Evolutionary conservation across 306 rosid species (phyloP).

Genomic region (Carpinus fangiana): DNA sequence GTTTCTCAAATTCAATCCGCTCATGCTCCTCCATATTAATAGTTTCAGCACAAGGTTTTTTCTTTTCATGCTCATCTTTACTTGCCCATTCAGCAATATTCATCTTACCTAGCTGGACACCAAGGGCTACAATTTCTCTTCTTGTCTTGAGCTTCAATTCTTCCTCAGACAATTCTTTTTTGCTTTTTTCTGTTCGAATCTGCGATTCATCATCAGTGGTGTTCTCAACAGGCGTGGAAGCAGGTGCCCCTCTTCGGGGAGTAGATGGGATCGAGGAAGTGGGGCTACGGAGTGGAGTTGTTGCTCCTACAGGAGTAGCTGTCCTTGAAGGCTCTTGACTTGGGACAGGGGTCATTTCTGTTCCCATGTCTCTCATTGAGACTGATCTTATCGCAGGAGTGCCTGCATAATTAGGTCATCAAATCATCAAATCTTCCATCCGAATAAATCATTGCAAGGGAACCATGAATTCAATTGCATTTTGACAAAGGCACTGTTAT

Average conservation of each 20-base stretch:
- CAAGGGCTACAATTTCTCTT: conserved; percentile 90
- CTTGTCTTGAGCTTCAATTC: conserved; percentile 85
- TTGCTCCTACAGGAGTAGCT: conserved; percentile 81
- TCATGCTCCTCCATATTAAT: conserved; percentile 40
- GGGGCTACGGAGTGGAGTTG: conserved; percentile 82
- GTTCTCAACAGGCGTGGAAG: conserved; percentile 63
- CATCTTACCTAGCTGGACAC: conserved; percentile 88
- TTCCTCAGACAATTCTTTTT: conserved; percentile 66
- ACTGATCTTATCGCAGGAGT: conserved; percentile 75
- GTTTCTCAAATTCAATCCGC: conserved; percentile 66
- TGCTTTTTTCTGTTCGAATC: conserved; percentile 31
- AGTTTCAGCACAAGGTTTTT: conserved; percentile 33
- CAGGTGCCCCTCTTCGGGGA: conserved; percentile 72
- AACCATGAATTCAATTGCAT: background rate
- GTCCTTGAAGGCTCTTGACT: conserved; percentile 96
- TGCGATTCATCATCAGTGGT: conserved; percentile 35
- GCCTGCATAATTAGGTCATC: conserved; percentile 46
- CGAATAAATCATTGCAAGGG: background rate
- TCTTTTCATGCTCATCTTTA: conserved; percentile 63
- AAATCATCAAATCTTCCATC: background rate
- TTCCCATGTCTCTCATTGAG: conserved; percentile 99
- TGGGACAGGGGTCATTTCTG: conserved; percentile 93
- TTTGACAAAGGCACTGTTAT: background rate
- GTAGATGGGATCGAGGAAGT: conserved; percentile 81
- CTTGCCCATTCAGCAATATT: conserved; percentile 97